Percentiles rank a stretch among this genome's conserved stretches.
These are phyloP conservation scores for Heracleum sosnowskyi DNA, from an alignment of 129 eudicot genomes.

Conservation along the genomic window DNA sequence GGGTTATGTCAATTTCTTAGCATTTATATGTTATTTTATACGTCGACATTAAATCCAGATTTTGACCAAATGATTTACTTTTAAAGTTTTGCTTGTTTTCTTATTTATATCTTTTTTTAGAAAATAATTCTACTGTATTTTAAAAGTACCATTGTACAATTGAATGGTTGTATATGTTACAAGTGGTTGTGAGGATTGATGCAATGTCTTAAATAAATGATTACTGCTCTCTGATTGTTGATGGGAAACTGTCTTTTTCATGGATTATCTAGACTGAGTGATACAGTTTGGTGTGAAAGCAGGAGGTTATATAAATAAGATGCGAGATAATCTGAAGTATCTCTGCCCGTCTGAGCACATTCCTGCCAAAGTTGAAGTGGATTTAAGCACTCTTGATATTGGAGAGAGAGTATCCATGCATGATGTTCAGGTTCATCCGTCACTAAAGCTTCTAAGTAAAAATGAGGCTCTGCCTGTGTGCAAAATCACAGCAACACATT, in stretches of 20 bases:
- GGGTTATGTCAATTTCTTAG: background rate
- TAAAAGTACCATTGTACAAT: background rate
- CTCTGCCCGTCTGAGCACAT: constrained; percentile 77
- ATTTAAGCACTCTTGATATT: constrained; percentile 75
- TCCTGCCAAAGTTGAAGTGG: constrained; percentile 78
- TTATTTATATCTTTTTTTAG: too few relatives aligned
- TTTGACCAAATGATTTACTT: too few relatives aligned
- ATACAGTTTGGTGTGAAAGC: constrained; percentile 20
- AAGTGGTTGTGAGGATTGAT: background rate
- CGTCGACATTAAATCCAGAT: too few relatives aligned
- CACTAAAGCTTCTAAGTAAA: constrained; percentile 68
- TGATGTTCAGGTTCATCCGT: constrained; percentile 61
- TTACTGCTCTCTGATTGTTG: constrained; percentile 1
- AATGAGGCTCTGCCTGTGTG: constrained; percentile 62
- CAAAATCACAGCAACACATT: constrained; percentile 50
- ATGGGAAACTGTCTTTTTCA: background rate
- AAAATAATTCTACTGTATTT: background rate
- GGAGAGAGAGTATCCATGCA: constrained; percentile 56
- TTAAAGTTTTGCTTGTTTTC: background rate
- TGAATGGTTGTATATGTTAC: background rate
- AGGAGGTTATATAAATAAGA: constrained; percentile 64
- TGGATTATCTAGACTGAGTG: background rate
- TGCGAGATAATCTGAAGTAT: constrained; percentile 57
- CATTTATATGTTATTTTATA: too few relatives aligned
- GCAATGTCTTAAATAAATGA: background rate